These are phyloP conservation scores for Blastocystis sp. DNA, from an alignment of 352 stramenopile genomes.

Conservation along the genomic window DNA sequence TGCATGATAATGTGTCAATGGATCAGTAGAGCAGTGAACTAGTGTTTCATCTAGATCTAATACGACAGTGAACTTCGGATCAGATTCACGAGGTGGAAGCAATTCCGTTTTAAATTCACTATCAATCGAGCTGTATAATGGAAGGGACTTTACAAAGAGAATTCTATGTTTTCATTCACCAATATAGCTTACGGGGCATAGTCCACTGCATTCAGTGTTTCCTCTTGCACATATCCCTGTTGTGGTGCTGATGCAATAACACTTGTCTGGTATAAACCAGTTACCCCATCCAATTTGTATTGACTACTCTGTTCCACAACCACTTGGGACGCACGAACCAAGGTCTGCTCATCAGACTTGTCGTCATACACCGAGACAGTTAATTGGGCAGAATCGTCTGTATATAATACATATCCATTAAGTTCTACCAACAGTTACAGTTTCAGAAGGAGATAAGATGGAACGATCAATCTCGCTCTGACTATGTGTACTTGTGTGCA, in stretches of 20 bases:
- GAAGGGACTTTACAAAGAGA: conserved; percentile 17
- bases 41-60: conserved; percentile 46
- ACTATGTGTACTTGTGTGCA: neutral
- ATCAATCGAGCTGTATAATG: neutral
- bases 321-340: neutral
- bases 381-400: neutral
- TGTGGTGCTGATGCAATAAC: neutral
- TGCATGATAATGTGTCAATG: neutral
- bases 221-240: neutral
- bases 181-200: neutral
- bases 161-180: neutral
- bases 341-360: neutral
- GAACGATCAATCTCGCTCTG: neutral
- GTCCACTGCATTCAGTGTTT: neutral
- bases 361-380: neutral
- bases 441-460: neutral
- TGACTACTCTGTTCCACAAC: neutral
- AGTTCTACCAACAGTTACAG: neutral
- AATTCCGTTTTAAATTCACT: neutral
- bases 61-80: neutral
- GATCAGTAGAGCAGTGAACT: neutral
- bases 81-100: neutral
- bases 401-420: neutral
- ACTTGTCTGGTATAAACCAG: neutral
- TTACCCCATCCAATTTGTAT: neutral